A percentile compares a stretch with the other conserved stretches of the same genome.
phyloP scores from a whole-genome alignment of 2,329 filamentous ascomycete genomes.

The Stromatinia cepivora region DNA sequence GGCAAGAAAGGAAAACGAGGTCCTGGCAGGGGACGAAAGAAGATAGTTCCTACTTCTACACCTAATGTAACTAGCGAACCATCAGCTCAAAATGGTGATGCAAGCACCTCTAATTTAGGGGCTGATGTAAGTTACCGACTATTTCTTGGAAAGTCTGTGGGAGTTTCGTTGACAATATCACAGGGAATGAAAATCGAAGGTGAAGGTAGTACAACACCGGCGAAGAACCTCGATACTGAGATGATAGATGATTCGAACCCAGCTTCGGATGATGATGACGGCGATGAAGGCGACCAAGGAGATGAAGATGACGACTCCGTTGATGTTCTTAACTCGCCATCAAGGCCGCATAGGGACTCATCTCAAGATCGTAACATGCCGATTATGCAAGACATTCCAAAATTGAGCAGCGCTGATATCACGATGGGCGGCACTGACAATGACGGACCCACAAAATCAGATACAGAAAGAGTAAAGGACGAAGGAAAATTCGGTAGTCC shows the following conservation, averaged over 20 bases:
- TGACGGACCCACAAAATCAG: conserved; percentile 22
- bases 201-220: conserved; percentile 24
- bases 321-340: conserved; percentile 37
- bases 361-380: conserved; percentile 25
- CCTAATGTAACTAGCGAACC: conserved; percentile 31
- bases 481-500: conserved; percentile 37
- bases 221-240: conserved; percentile 39
- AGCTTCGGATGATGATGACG: conserved; percentile 38
- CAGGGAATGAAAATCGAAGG: conserved; percentile 36
- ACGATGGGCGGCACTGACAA: conserved; percentile 29
- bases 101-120: conserved; percentile 22
- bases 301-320: conserved; percentile 50
- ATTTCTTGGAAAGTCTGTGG: neutral
- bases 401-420: conserved; percentile 25
- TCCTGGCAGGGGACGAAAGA: conserved; percentile 75
- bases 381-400: conserved; percentile 21
- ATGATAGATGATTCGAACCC: conserved; percentile 39
- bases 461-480: conserved; percentile 27
- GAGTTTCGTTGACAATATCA: conserved; percentile 21
- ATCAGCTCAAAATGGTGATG: conserved; percentile 19
- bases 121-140: conserved; percentile 33
- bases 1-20: conserved; percentile 75
- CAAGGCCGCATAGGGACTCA: conserved; percentile 33
- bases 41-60: conserved; percentile 41
- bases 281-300: conserved; percentile 42